These are phyloP conservation scores for Sorghum bicolor DNA, from an alignment of 176 grass and related monocot species.

Conservation along the genomic window Sorghum_bicolor_NCBIv3 NC_012879.2:1489501-1490000, in stretches of 20 bases:
- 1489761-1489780: not conserved
- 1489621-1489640: slow-evolving; percentile 22
- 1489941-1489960: not conserved
- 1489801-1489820: not conserved
- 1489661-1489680: not conserved
- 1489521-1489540: slow-evolving; percentile 59
- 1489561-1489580: slow-evolving; percentile 20
- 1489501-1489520: slow-evolving; percentile 73
- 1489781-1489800: not conserved
- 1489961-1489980: not conserved
- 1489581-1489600: slow-evolving; percentile 23
- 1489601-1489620: not conserved
- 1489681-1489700: too few relatives aligned
- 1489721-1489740: not conserved
- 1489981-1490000: not conserved
- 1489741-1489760: not conserved
- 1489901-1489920: not conserved
- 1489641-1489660: not conserved
- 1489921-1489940: not conserved
- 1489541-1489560: slow-evolving; percentile 47
- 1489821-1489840: not conserved
- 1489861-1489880: not conserved
- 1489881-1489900: not conserved
- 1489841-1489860: not conserved
- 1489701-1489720: not conserved